Percentiles rank a stretch among this genome's conserved stretches.
Conservation (phyloP, 495 filamentous ascomycete genomes). For the Talaromyces adpressus region DNA sequence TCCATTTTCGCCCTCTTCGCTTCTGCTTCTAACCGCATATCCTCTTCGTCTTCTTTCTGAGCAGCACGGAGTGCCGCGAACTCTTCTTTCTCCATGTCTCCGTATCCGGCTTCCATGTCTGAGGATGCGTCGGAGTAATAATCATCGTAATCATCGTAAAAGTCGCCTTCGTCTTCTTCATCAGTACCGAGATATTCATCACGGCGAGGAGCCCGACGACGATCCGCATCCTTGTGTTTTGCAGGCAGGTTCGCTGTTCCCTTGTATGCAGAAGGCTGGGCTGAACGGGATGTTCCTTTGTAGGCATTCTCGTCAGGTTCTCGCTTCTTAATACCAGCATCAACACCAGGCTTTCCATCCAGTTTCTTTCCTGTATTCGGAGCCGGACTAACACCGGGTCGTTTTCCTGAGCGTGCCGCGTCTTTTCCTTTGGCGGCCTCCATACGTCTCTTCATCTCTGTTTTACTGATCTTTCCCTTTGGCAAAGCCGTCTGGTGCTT, state of each 20-base stretch:
- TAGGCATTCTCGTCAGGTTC: conserved; percentile 33
- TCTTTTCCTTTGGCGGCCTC: conserved; percentile 29
- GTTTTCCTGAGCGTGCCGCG: conserved; percentile 18
- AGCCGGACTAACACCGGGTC: conserved; percentile 11
- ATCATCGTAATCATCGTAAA: conserved; percentile 42
- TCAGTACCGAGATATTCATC: conserved; percentile 44
- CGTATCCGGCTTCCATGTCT: conserved; percentile 60
- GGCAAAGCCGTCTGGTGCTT: conserved; percentile 26
- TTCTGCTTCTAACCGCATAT: conserved; percentile 43
- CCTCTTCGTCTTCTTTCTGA: conserved; percentile 53
- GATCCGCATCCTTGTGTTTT: conserved; percentile 19
- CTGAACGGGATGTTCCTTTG: conserved; percentile 46
- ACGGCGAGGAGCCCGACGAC: conserved; percentile 21
- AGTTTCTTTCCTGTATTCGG: conserved; percentile 13
- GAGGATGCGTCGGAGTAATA: conserved; percentile 50
- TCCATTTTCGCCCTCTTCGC: conserved; percentile 52
- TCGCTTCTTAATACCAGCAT: conserved; percentile 15
- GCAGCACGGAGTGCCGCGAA: conserved; percentile 39
- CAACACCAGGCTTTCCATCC: conserved; percentile 15
- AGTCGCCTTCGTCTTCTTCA: conserved; percentile 41
- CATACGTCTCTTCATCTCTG: conserved; percentile 32
- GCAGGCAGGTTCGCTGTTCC: conserved; percentile 42
- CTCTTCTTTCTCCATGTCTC: conserved; percentile 56
- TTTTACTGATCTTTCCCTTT: conserved; percentile 33
- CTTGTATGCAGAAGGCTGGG: conserved; percentile 43